A percentile compares a stretch with the other conserved stretches of the same genome.
Evolutionary conservation across 129 eudicot species (phyloP).

Genomic region (Flaveria trinervia): DNA sequence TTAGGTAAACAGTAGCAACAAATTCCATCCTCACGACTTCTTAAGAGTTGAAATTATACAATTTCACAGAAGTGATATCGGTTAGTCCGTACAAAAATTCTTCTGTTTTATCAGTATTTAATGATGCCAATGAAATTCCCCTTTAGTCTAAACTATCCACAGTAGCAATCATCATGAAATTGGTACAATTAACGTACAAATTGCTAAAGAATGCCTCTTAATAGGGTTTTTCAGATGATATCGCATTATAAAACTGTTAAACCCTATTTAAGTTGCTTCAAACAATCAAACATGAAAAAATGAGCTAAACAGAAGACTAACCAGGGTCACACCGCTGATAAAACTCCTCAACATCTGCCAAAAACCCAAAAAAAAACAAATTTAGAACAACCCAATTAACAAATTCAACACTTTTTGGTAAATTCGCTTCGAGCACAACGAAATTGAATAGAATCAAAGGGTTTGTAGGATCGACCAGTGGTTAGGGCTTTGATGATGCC

Average conservation of each 20-base stretch:
- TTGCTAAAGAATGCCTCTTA: neutral
- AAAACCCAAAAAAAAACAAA: conserved; percentile 20
- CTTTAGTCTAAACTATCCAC: neutral
- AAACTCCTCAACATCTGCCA: conserved; percentile 59
- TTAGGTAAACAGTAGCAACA: neutral
- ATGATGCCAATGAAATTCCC: neutral
- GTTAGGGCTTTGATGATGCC: conserved; percentile 80
- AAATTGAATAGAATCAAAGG: neutral
- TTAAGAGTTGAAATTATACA: neutral
- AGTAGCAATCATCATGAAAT: neutral
- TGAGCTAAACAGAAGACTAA: conserved; percentile 19
- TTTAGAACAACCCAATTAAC: neutral
- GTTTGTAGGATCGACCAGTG: conserved; percentile 35
- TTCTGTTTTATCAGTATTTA: neutral
- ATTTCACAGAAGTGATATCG: neutral
- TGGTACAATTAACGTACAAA: neutral
- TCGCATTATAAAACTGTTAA: neutral
- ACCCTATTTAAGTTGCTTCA: conserved; percentile 24
- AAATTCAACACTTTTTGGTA: neutral
- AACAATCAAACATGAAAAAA: neutral
- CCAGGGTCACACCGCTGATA: conserved; percentile 74
- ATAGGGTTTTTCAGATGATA: neutral
- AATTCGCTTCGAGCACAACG: neutral
- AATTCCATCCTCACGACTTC: neutral
- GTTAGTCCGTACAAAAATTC: neutral